phyloP scores from a whole-genome alignment of 495 filamentous ascomycete genomes.

The Baudoinia panamericana region DNA sequence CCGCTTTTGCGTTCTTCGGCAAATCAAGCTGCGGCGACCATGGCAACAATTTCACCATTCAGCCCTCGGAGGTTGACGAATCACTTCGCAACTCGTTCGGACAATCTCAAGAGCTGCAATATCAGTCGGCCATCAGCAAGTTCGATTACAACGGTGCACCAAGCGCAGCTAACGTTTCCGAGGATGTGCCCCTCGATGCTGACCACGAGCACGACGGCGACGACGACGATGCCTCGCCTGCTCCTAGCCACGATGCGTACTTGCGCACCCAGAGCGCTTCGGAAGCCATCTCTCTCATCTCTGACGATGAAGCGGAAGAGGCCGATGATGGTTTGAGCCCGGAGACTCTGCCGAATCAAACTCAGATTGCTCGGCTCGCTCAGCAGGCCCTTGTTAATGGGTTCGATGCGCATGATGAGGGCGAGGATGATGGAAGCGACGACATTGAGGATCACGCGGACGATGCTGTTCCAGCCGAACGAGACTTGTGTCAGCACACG shows the following conservation, averaged over 20 bases:
- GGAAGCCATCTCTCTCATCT: slow-evolving; percentile 9
- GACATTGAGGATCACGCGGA: background rate
- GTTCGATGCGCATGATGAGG: too few species aligned
- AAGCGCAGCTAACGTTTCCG: background rate
- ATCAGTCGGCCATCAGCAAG: background rate
- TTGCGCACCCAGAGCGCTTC: background rate
- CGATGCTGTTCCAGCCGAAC: slow-evolving; percentile 2
- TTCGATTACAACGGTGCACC: background rate
- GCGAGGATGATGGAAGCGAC: too few species aligned
- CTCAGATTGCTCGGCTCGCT: too few species aligned
- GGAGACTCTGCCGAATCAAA: too few species aligned
- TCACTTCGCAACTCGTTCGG: slow-evolving; percentile 12
- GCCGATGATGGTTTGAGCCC: background rate
- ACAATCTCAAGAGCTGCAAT: background rate
- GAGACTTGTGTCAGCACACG: slow-evolving; percentile 9
- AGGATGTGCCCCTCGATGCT: too few species aligned
- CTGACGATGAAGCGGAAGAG: slow-evolving; percentile 9
- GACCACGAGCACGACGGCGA: too few species aligned
- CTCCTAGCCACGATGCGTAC: background rate
- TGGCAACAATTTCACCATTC: slow-evolving; percentile 11
- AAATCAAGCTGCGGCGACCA: background rate
- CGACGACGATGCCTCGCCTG: background rate
- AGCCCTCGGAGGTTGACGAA: slow-evolving; percentile 10
- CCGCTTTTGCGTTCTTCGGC: background rate
- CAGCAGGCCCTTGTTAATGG: too few species aligned